phyloP scores from a whole-genome alignment of 1,284 basidiomycete genomes.

The Fomes fomentarius region DNA sequence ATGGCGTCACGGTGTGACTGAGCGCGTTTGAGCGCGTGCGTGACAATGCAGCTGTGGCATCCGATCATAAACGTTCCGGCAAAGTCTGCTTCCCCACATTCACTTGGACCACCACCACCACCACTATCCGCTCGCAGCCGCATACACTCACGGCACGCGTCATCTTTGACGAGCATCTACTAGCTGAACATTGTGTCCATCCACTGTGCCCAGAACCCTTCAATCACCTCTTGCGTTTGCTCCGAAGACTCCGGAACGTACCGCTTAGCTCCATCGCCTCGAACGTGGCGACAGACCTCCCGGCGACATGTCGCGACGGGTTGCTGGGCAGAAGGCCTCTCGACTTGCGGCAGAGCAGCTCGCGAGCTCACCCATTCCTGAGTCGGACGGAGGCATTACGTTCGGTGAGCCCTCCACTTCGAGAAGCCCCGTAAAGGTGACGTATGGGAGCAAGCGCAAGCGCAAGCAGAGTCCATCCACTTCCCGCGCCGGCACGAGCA shows the following conservation, averaged over 20 bases:
- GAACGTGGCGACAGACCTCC: background rate
- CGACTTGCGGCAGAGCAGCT: constrained; percentile 30
- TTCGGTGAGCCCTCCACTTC: constrained; percentile 29
- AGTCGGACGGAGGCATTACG: constrained; percentile 14
- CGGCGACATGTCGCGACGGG: constrained; percentile 22
- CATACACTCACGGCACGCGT: background rate
- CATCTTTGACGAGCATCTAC: background rate
- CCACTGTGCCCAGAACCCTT: background rate
- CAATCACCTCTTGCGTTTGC: background rate
- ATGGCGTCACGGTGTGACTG: constrained; percentile 19
- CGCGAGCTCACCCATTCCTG: constrained; percentile 26
- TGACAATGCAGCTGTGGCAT: constrained; percentile 10
- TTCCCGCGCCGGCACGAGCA: background rate
- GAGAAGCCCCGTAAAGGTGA: constrained; percentile 19
- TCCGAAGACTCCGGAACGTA: constrained; percentile 8
- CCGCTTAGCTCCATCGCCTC: constrained; percentile 4
- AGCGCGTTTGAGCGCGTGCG: constrained; percentile 20
- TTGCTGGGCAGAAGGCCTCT: constrained; percentile 32
- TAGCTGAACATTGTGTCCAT: too few species aligned
- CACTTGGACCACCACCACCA: constrained; percentile 3
- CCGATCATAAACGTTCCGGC: background rate
- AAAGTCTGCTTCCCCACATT: background rate
- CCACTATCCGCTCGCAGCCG: background rate
- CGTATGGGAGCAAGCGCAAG: constrained; percentile 27
- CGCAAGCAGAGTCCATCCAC: constrained; percentile 11